Percentiles rank a stretch among this genome's conserved stretches.
These are phyloP conservation scores for Ormosia semicastrata DNA, from an alignment of 306 rosid genomes.

Conservation along the genomic window DNA sequence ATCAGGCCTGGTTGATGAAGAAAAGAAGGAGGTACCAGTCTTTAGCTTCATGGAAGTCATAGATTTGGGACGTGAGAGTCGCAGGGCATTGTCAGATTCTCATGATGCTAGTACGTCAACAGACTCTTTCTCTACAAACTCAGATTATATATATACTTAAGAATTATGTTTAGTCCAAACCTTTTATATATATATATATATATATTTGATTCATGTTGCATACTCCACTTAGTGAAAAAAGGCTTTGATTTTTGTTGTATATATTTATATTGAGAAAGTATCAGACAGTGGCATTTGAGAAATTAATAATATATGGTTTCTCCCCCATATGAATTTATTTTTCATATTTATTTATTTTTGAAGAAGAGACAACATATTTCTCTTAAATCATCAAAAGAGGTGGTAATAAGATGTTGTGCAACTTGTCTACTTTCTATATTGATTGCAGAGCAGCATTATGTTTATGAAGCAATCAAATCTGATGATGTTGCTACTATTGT, in stretches of 20 bases:
- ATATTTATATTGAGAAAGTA: no score
- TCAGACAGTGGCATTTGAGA: no score
- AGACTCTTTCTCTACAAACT: constrained; percentile 17
- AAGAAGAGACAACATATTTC: not conserved
- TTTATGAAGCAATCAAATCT: constrained; percentile 62
- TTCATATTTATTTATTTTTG: not conserved
- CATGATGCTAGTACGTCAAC: constrained; percentile 58
- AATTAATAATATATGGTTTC: not conserved
- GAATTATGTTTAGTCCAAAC: not conserved
- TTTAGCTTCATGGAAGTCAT: constrained; percentile 64
- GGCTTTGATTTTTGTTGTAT: no score
- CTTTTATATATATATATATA: not conserved
- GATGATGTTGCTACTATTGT: constrained; percentile 86
- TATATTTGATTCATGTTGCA: not conserved
- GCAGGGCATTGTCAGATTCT: constrained; percentile 45
- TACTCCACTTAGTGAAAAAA: no score
- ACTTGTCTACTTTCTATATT: constrained; percentile 26
- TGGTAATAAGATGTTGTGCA: not conserved
- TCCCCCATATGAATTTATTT: no score
- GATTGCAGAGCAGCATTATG: constrained; percentile 52
- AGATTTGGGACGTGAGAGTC: constrained; percentile 62
- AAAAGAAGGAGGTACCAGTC: constrained; percentile 47
- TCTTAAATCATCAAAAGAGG: not conserved
- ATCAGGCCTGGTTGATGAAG: constrained; percentile 48
- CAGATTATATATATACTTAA: not conserved